Conservation (phyloP, 1,284 basidiomycete genomes). For the Peniophora sp. region DNA sequence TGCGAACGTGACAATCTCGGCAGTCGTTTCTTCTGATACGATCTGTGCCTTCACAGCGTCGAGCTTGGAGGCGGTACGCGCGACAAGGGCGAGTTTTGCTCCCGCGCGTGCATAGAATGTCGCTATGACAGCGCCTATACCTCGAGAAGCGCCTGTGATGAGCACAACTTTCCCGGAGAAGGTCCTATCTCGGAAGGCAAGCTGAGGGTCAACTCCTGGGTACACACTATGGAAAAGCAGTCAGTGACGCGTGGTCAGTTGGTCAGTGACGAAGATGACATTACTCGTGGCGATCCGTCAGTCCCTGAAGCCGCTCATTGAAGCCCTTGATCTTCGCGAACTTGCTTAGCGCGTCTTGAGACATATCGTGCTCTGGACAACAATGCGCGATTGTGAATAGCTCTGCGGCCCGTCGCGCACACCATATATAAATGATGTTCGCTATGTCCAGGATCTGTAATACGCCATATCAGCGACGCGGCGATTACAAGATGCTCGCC, state of each 20-base stretch:
- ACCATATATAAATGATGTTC: background rate
- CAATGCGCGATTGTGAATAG: no score
- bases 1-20: background rate
- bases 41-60: constrained; percentile 6
- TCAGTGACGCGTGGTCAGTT: no score
- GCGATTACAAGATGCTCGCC: no score
- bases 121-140: constrained; percentile 10
- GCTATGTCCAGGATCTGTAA: background rate
- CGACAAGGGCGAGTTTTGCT: constrained; percentile 5
- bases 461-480: background rate
- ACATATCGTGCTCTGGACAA: no score
- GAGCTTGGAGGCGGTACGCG: constrained; percentile 2
- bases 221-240: background rate
- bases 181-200: background rate
- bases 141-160: constrained; percentile 17
- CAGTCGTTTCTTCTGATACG: background rate
- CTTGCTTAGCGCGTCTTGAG: no score
- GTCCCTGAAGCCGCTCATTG: no score
- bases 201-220: background rate
- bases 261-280: no score
- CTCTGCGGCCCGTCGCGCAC: background rate
- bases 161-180: constrained; percentile 12
- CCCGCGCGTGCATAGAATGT: constrained; percentile 5
- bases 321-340: no score
- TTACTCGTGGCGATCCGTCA: no score